Conservation (phyloP, 352 stramenopile species). For the Globisporangium canariense region DNA sequence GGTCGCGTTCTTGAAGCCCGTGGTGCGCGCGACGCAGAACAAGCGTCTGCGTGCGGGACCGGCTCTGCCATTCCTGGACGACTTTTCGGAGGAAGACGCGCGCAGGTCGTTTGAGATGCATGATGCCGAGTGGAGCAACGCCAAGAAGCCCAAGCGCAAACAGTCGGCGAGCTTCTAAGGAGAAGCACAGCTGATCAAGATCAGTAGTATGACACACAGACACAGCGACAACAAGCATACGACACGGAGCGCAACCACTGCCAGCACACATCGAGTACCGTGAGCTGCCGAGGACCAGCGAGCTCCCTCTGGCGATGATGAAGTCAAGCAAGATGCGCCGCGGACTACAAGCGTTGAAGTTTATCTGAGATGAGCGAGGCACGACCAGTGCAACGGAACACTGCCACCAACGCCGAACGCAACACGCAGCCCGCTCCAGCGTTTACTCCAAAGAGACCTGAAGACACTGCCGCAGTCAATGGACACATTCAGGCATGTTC, state of each 20-base stretch:
- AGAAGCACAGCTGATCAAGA: background rate
- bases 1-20: slow-evolving; percentile 12
- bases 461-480: background rate
- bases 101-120: slow-evolving; percentile 17
- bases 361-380: background rate
- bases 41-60: slow-evolving; percentile 22
- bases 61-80: slow-evolving; percentile 28
- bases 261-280: background rate
- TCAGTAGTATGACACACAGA: background rate
- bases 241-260: background rate
- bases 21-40: slow-evolving; percentile 10
- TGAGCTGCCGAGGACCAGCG: background rate
- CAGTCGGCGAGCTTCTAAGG: slow-evolving; percentile 20
- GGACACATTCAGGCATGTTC: background rate
- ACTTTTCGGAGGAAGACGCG: slow-evolving; percentile 26
- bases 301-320: background rate
- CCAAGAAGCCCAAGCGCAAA: slow-evolving; percentile 29
- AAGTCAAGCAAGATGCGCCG: background rate
- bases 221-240: background rate
- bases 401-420: slow-evolving; percentile 8
- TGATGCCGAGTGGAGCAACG: slow-evolving; percentile 12
- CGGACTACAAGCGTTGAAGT: background rate
- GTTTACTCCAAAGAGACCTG: too few species aligned
- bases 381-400: slow-evolving; percentile 1
- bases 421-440: background rate